Evolutionary conservation across 2,329 filamentous ascomycete species (phyloP), one percentile per base, ranked within the genome.

Genomic region (Fusarium napiforme): DNA sequence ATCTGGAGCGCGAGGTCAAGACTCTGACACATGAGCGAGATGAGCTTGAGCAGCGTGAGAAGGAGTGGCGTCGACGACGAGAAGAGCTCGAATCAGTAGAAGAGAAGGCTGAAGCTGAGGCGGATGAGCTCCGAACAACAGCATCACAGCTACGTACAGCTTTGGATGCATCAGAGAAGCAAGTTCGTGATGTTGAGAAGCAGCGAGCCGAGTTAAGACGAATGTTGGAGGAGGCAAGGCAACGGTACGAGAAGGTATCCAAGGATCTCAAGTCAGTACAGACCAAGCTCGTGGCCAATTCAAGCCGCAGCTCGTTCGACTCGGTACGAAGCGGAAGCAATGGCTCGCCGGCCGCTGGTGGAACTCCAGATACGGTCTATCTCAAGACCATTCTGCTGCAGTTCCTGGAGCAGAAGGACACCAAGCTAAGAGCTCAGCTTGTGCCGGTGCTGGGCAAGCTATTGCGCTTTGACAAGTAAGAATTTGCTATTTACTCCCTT

Each of bases 81-180:
- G 92, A 94, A 59, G 93, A 96, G 77, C 86, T 97, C 1, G 94
- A 98, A 81, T 86, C 88, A 16, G 85, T 89, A 21, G 89, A 93
- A 45, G 88, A 91, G 71, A 90, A 90, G 73, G 91, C 93, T 0
- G 87, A 87, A 7, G 90, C 91, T 47, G 96, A 98, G 81, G 87
- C 92, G 2, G 87, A 87, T 8, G 95, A 97, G 75, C 89, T 95
- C 77, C 91, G 92, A 36, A 84, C 89, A 11, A 93, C 95, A 1
- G 94, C 97, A 84, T 87, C 90, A 11, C 92, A 93, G 74, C 86
- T 99, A 37, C 91, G 93, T 4, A 88, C 93, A 66, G 91, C 95
- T 1, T 86, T 99, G 3, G 95, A 98, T 75, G 93, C 94, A 53
- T 96, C 93, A 40, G 96, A 99, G 83, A 91, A 89, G 79, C 93